Evolutionary conservation across 495 filamentous ascomycete species (phyloP), one percentile per base, ranked within the genome.

Genomic region (Penicillium odoratum): DNA sequence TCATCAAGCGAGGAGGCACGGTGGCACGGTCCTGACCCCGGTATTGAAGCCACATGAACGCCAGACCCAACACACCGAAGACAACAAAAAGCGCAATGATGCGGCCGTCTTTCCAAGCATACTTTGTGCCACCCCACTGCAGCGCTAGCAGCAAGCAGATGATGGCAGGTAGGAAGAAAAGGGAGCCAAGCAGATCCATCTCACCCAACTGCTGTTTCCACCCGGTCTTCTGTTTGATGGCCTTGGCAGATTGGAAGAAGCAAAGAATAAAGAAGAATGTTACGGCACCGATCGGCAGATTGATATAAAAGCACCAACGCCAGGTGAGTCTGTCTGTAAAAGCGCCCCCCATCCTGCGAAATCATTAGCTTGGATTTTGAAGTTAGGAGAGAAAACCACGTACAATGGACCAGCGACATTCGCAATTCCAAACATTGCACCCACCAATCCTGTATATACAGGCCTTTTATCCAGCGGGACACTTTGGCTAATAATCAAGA

Each of bases 391-490:
- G 25, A 7, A 10, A 28, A 7, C 1, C 5, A 67, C 70, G 51
- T 67, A 74, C 31, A 94, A 75, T 11, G 90, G 90, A 16, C 90
- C 90, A 44, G 88, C 84, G 25, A 93, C 87, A 62, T 81, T 86
- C 0, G 92, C 87, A 48, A 96, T 80, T 13, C 89, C 92, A 66
- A 87, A 94, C 82, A 93, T 90, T 55, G 78, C 83, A n/a, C 88
- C 88, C 48, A 97, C 76, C 10, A 91, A 49, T 16, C 90, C 88
- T 10, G 82, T 87, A 69, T 88, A 94, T 54, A 86, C 73, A 0
- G 92, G 91, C 3, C 92, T 79, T 52, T 85, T 82, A 5, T 70
- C 72, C 0, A 96, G 76, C 0, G 92, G 91, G 0, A 96, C 86
- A 21, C 84, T 86, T 63, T 89, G 82, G 33, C 85, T 81, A 18